A percentile compares a stretch with the other conserved stretches of the same genome.
Conservation (phyloP, 768 basidiomycete species). For the Cystoderma amianthinum region DNA sequence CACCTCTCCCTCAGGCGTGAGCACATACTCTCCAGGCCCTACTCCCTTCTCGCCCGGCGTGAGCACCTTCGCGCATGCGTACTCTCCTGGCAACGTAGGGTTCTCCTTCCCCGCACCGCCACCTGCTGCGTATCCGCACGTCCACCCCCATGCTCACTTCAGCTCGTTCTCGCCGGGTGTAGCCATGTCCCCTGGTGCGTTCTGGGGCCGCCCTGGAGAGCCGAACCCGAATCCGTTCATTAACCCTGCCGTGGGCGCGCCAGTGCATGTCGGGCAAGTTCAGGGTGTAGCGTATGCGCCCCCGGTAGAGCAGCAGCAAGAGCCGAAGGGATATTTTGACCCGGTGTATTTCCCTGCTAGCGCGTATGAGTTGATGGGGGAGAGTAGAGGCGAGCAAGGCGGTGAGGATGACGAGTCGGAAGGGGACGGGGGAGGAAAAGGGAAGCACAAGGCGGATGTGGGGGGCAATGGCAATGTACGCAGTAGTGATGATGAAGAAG, state of each 20-base stretch:
- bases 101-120: background rate
- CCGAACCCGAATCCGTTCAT: constrained; percentile 30
- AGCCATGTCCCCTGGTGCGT: constrained; percentile 68
- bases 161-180: constrained; percentile 63
- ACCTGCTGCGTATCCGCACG: constrained; percentile 1
- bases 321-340: constrained; percentile 39
- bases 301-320: constrained; percentile 11
- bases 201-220: constrained; percentile 57
- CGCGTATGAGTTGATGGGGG: background rate
- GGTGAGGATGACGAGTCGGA: background rate
- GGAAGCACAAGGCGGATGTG: background rate
- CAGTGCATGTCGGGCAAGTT: constrained; percentile 21
- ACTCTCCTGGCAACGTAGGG: background rate
- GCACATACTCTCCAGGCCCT: background rate
- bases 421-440: background rate
- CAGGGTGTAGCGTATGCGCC: background rate
- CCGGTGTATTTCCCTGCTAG: constrained; percentile 35
- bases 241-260: constrained; percentile 40
- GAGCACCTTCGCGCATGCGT: background rate
- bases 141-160: background rate
- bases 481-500: background rate
- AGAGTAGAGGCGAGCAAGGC: background rate
- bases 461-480: background rate
- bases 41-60: background rate
- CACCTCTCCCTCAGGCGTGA: background rate